Evolutionary conservation across 2,329 filamentous ascomycete species (phyloP), one percentile per base, ranked within the genome.

Genomic region (Colletotrichum incanum): DNA sequence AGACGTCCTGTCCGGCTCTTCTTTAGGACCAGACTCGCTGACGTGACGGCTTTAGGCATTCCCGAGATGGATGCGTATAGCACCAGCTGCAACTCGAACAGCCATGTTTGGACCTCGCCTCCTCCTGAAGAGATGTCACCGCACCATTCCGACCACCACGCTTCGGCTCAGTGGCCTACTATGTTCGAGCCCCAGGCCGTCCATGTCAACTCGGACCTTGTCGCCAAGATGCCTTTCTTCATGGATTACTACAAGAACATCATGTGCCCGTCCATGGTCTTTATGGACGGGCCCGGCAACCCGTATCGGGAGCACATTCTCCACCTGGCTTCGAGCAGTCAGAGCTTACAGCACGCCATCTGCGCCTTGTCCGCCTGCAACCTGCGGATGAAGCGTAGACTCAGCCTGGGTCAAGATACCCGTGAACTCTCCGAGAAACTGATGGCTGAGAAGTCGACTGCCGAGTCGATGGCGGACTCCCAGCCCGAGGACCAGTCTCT

Each of bases 171-270:
- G 77, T 88, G 88, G 85, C 86, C 85, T 11, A 79, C 80, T 18
- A 79, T 84, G 39, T 82, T 85, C 74, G 86, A 87, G 66, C 80
- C 82, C 49, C 85, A 85, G 50, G 77, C 83, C 60, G 79, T 85
- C 75, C 88, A 87, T 79, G 83, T 89, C 85, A 86, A 86, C 87
- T 79, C 89, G 79, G 84, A 93, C 81, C 84, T 94, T 77, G 91
- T 94, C 73, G 90, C 92, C 71, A 93, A 94, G 79, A 93, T 97
- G 85, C 92, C 93, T 75, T 97, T 93, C 82, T 92, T 98, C 79
- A 93, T 98, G 85, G 93, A 97, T 80, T 98, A 98, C 82, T 98
- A 97, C 82, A 93, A 95, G 79, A 95, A 94, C 81, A 93, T 94
- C 78, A 95, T 98, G 84, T 96, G 95, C 76, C 94, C 94, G 6